A percentile compares a stretch with the other conserved stretches of the same genome.
phyloP scores from a whole-genome alignment of 805 yeast genomes.

The Aciculoconidium aculeatum region DNA sequence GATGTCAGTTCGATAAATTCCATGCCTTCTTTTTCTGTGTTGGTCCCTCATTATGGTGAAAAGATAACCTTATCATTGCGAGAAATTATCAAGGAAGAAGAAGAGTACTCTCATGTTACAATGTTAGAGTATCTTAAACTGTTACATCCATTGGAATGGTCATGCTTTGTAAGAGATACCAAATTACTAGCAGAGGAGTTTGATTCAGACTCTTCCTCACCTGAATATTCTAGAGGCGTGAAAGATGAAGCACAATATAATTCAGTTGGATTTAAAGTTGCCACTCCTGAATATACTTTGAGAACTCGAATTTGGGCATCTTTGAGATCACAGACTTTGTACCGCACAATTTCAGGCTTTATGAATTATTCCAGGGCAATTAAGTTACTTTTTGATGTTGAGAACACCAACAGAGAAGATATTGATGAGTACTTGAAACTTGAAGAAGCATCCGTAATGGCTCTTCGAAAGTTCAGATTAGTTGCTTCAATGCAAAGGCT shows the following conservation, averaged over 20 bases:
- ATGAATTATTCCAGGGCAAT: conserved; percentile 45
- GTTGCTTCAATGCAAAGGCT: conserved; percentile 63
- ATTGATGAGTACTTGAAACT: conserved; percentile 33
- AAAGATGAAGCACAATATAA: conserved; percentile 40
- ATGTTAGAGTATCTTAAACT: conserved; percentile 51
- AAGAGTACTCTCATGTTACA: conserved; percentile 51
- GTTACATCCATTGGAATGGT: conserved; percentile 53
- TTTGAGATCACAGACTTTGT: conserved; percentile 41
- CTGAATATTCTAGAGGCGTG: conserved; percentile 14
- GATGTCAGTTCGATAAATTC: conserved; percentile 58
- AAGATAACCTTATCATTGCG: conserved; percentile 69
- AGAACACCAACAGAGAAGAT: conserved; percentile 30
- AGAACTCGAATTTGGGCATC: conserved; percentile 46
- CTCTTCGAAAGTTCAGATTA: conserved; percentile 57
- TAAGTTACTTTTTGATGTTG: conserved; percentile 41
- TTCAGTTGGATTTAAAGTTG: conserved; percentile 43
- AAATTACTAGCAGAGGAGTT: conserved; percentile 48
- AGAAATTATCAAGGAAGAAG: conserved; percentile 74
- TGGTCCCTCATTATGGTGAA: conserved; percentile 84
- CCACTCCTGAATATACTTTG: conserved; percentile 43
- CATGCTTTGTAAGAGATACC: conserved; percentile 51
- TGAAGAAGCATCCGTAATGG: conserved; percentile 48
- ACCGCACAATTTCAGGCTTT: conserved; percentile 43
- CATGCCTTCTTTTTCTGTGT: conserved; percentile 79
- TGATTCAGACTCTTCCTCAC: conserved; percentile 14